phyloP scores from a whole-genome alignment of 2,329 filamentous ascomycete species.

The Hymenoscyphus infarciens region DNA sequence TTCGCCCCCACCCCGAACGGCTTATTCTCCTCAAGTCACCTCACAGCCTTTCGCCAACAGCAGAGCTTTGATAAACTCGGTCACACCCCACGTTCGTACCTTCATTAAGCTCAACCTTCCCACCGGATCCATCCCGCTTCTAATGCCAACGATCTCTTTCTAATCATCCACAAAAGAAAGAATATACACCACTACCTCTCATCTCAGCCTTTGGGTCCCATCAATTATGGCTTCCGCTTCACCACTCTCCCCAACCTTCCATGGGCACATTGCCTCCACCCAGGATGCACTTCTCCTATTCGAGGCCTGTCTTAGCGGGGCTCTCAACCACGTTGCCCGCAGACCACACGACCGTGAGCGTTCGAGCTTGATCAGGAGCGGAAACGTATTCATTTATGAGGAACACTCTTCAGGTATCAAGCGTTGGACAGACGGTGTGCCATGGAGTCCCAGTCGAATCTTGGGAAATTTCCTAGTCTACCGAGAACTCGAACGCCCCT shows the following conservation, averaged over 20 bases:
- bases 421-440: slow-evolving; percentile 87
- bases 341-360: slow-evolving; percentile 85
- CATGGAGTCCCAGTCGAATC: slow-evolving; percentile 90
- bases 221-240: slow-evolving; percentile 23
- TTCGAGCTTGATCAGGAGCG: slow-evolving; percentile 71
- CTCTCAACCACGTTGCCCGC: slow-evolving; percentile 71
- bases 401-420: slow-evolving; percentile 89
- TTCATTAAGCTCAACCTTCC: slow-evolving; percentile 3
- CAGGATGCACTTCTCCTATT: slow-evolving; percentile 71
- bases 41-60: slow-evolving; percentile 5
- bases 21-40: neutral
- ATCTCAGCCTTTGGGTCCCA: neutral
- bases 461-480: slow-evolving; percentile 97
- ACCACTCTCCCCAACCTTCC: slow-evolving; percentile 27
- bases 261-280: slow-evolving; percentile 30
- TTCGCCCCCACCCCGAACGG: neutral
- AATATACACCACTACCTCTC: neutral
- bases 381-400: slow-evolving; percentile 87
- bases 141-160: slow-evolving; percentile 4
- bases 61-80: slow-evolving; percentile 1
- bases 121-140: slow-evolving; percentile 1
- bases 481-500: slow-evolving; percentile 95
- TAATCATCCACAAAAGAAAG: neutral
- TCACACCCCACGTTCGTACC: neutral
- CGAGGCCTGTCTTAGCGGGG: slow-evolving; percentile 70